Evolutionary conservation across 805 yeast genomes (phyloP).

Genomic region (Cephaloascus albidus): DNA sequence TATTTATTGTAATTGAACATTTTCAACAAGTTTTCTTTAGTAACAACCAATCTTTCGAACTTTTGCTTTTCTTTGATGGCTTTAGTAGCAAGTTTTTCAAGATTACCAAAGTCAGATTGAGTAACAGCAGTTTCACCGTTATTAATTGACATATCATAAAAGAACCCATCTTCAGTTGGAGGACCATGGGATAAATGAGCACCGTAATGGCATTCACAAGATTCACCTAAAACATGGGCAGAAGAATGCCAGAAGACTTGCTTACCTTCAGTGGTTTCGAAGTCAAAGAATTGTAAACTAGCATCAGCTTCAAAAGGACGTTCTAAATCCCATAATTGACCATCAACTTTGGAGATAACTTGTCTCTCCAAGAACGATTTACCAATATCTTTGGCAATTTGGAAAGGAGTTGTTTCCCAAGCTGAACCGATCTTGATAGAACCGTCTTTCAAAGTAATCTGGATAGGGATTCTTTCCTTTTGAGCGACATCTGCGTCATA

Average conservation of each 20-base stretch:
- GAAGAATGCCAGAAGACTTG: constrained; percentile 98
- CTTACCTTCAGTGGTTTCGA: constrained; percentile 90
- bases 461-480: constrained; percentile 49
- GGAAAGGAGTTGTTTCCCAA: constrained; percentile 87
- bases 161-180: constrained; percentile 96
- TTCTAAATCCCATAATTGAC: constrained; percentile 88
- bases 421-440: constrained; percentile 66
- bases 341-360: constrained; percentile 86
- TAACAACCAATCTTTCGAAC: constrained; percentile 85
- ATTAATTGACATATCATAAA: constrained; percentile 88
- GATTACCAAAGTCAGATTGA: constrained; percentile 72
- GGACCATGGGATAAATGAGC: constrained; percentile 87
- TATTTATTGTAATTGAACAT: constrained; percentile 96
- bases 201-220: constrained; percentile 93
- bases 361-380: constrained; percentile 84
- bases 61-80: constrained; percentile 93
- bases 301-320: constrained; percentile 80
- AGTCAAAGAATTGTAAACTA: constrained; percentile 75
- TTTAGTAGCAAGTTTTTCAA: constrained; percentile 80
- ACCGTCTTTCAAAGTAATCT: constrained; percentile 83
- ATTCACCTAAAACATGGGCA: constrained; percentile 97
- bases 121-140: constrained; percentile 58
- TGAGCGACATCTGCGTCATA: constrained; percentile 65
- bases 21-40: constrained; percentile 82
- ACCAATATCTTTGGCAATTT: constrained; percentile 76